Conservation (phyloP, 2,329 filamentous ascomycete genomes). For the Incumbomyces lentus region DNA sequence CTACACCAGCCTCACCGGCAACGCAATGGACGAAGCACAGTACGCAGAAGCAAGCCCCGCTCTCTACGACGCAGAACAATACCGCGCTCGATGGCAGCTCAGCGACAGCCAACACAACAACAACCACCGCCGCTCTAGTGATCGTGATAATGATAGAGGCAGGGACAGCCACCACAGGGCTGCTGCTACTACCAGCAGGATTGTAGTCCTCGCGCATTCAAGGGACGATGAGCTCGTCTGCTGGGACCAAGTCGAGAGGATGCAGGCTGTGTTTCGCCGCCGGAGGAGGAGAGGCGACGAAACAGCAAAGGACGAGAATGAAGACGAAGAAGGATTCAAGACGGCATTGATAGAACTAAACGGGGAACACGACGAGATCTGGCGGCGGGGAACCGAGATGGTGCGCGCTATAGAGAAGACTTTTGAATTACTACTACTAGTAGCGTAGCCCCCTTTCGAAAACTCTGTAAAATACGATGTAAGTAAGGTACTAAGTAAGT, state of each 20-base stretch:
- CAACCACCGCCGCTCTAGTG: slow-evolving; percentile 25
- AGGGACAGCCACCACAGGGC: too few species aligned
- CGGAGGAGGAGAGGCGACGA: too few species aligned
- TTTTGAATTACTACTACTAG: slow-evolving; percentile 11
- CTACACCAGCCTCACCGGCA: slow-evolving; percentile 32
- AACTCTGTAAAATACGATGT: too few species aligned
- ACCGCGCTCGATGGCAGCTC: slow-evolving; percentile 19
- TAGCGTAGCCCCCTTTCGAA: too few species aligned
- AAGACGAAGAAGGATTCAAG: slow-evolving; percentile 28
- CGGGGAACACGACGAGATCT: slow-evolving; percentile 33
- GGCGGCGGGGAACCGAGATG: slow-evolving; percentile 31
- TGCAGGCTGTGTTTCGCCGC: slow-evolving; percentile 44
- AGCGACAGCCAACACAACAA: slow-evolving; percentile 21
- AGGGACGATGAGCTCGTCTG: slow-evolving; percentile 33
- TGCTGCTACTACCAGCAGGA: too few species aligned
- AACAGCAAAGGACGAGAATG: slow-evolving; percentile 29
- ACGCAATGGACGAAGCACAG: slow-evolving; percentile 31
- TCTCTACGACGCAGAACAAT: slow-evolving; percentile 9
- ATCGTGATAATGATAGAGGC: slow-evolving; percentile 23
- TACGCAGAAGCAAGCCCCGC: slow-evolving; percentile 34
- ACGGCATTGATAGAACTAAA: slow-evolving; percentile 26
- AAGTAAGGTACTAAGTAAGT: too few species aligned
- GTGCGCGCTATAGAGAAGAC: slow-evolving; percentile 25
- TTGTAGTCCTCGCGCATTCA: slow-evolving; percentile 33
- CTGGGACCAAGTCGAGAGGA: slow-evolving; percentile 27